Evolutionary conservation across 2,329 filamentous ascomycete genomes (phyloP).

Genomic region (Aspergillus tubingensis): DNA sequence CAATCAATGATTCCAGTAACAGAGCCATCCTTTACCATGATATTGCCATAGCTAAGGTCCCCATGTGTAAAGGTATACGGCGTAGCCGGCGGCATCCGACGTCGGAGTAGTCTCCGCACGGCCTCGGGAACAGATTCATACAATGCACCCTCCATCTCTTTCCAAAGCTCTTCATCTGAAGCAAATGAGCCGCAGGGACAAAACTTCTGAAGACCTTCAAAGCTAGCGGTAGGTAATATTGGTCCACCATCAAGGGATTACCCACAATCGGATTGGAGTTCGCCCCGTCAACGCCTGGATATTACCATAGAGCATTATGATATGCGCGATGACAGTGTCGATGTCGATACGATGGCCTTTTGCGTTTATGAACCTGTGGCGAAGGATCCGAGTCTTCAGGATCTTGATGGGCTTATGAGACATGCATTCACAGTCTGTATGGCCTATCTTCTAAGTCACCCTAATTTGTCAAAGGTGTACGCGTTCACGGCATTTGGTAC

Average conservation of each 20-base stretch:
- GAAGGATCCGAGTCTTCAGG: not conserved
- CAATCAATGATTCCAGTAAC: conserved; percentile 45
- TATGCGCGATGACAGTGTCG: not conserved
- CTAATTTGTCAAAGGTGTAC: not conserved
- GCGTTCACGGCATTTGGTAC: conserved; percentile 8
- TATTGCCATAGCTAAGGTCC: conserved; percentile 42
- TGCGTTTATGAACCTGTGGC: conserved; percentile 3
- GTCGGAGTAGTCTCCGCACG: conserved; percentile 10
- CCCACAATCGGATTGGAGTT: conserved; percentile 13
- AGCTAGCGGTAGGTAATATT: conserved; percentile 12
- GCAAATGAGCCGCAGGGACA: conserved; percentile 2
- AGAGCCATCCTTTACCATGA: conserved; percentile 41
- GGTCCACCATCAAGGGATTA: conserved; percentile 15
- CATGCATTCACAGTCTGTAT: not conserved
- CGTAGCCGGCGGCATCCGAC: conserved; percentile 19
- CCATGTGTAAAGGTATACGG: conserved; percentile 44
- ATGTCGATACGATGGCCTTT: not conserved
- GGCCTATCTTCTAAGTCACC: not conserved
- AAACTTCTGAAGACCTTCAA: not conserved
- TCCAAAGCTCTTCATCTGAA: conserved; percentile 19
- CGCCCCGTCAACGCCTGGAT: not conserved
- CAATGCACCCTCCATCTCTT: conserved; percentile 13
- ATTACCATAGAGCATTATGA: conserved; percentile 1
- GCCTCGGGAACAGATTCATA: conserved; percentile 3
- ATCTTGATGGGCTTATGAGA: not conserved